Evolutionary conservation across 2,329 filamentous ascomycete species (phyloP).

Genomic region (Colletotrichum sp.): DNA sequence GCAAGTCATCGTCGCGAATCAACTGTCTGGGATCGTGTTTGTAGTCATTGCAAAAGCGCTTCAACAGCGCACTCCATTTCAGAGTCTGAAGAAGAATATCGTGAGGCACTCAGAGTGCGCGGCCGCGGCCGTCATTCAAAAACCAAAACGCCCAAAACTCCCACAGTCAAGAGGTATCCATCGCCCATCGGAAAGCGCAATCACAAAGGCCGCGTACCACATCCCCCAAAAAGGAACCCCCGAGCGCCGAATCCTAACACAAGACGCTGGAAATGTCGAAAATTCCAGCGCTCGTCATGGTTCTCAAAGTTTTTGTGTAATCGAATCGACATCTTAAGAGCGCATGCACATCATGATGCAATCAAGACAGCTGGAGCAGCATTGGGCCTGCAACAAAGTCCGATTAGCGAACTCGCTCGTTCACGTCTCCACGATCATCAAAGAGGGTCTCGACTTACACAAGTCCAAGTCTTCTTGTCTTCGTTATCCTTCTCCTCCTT

Average conservation of each 20-base stretch:
- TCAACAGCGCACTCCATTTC: background rate
- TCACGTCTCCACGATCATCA: background rate
- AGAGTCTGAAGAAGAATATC: background rate
- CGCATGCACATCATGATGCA: background rate
- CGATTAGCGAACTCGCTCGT: background rate
- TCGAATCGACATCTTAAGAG: background rate
- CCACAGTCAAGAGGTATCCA: background rate
- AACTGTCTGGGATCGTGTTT: background rate
- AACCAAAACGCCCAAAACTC: background rate
- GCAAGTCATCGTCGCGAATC: background rate
- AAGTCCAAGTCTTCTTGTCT: background rate
- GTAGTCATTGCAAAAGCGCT: background rate
- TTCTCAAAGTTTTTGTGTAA: too few species aligned
- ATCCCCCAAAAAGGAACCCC: background rate
- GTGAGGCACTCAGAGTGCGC: background rate
- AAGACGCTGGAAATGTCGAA: background rate
- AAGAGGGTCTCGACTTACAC: background rate
- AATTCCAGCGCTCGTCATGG: background rate
- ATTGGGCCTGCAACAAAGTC: background rate
- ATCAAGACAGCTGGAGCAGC: conserved; percentile 1
- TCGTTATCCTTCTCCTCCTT: background rate
- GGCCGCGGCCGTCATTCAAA: background rate
- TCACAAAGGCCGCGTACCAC: background rate
- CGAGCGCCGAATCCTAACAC: background rate
- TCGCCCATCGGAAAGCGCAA: background rate